Conservation (phyloP, 257 asterid genomes). For the Haberlea rhodopensis region DNA sequence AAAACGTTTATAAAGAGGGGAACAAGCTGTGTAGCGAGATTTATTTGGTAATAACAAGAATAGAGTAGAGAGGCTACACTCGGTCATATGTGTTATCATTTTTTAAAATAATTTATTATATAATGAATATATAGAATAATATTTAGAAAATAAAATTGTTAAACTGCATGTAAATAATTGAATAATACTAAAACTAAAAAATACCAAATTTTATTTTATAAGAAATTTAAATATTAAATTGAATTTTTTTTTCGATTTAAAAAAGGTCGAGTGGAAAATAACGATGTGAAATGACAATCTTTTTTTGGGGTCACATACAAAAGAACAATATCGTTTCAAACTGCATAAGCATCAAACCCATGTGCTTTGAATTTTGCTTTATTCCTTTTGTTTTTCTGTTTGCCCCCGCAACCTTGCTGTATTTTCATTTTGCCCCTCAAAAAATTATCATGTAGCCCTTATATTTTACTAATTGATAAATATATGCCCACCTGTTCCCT, state of each 20-base stretch:
- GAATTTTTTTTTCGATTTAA: neutral
- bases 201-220: too few relatives aligned
- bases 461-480: neutral
- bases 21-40: too few relatives aligned
- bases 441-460: neutral
- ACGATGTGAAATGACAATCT: slow-evolving; percentile 27
- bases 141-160: too few relatives aligned
- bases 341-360: slow-evolving; percentile 23
- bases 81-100: too few relatives aligned
- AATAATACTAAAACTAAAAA: too few relatives aligned
- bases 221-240: neutral
- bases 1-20: too few relatives aligned
- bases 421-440: neutral
- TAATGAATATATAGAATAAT: too few relatives aligned
- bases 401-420: neutral
- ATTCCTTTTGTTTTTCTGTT: slow-evolving; percentile 42
- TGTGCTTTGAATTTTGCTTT: slow-evolving; percentile 35
- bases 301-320: slow-evolving; percentile 14
- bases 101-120: too few relatives aligned
- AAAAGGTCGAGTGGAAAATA: neutral
- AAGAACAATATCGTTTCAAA: neutral
- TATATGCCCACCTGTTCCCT: too few relatives aligned
- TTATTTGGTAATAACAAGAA: too few relatives aligned
- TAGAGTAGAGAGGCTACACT: too few relatives aligned
- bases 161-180: too few relatives aligned